Evolutionary conservation across 2,329 filamentous ascomycete genomes (phyloP).

Genomic region (Rutstroemia sp.): DNA sequence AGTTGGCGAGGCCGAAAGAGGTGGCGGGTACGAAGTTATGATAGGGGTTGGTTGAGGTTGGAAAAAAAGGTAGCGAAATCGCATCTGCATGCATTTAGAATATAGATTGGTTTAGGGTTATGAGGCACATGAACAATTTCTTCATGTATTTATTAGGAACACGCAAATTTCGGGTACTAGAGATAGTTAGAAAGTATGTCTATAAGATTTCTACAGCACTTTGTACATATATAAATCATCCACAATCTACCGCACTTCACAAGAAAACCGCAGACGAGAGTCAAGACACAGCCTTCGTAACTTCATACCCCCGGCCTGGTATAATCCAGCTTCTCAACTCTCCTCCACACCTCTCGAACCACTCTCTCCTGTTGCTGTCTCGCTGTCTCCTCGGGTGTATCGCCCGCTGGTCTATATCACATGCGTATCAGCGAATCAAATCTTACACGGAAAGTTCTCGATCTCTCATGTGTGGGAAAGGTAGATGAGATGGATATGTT

Average conservation of each 20-base stretch:
- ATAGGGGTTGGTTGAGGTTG: neutral
- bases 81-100: neutral
- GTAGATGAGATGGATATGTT: no score
- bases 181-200: no score
- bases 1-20: conserved; percentile 7
- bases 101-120: no score
- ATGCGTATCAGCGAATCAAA: neutral
- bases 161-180: no score
- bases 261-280: no score
- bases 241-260: neutral
- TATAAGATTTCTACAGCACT: neutral
- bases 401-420: conserved; percentile 45
- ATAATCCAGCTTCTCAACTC: conserved; percentile 61
- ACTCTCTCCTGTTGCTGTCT: conserved; percentile 62
- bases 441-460: neutral
- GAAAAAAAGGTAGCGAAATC: neutral
- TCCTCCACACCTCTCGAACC: conserved; percentile 65
- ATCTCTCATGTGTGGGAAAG: neutral
- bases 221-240: neutral
- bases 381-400: conserved; percentile 52
- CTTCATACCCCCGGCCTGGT: conserved; percentile 47
- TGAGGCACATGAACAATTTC: no score
- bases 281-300: neutral
- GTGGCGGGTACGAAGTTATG: neutral
- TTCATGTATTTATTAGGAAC: no score